phyloP scores from a whole-genome alignment of 805 yeast species.

The Brettanomyces bruxellensis region DNA sequence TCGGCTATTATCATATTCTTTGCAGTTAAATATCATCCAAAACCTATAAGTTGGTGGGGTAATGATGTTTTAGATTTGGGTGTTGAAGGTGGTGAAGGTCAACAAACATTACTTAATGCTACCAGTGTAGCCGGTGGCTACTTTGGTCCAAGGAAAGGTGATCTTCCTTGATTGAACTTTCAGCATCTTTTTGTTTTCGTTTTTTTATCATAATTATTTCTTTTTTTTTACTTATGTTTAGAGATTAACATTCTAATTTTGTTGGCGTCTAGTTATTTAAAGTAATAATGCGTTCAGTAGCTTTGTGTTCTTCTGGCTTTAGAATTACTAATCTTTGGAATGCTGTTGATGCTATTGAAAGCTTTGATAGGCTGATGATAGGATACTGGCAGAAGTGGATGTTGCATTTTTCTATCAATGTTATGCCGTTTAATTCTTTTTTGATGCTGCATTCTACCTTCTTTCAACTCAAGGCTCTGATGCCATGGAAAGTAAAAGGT shows the following conservation, averaged over 20 bases:
- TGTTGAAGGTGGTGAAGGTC: background rate
- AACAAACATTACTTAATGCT: background rate
- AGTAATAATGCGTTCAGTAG: too few species aligned
- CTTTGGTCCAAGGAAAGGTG: background rate
- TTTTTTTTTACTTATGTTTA: background rate
- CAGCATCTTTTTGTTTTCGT: background rate
- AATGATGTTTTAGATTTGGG: slow-evolving; percentile 18
- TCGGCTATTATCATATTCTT: slow-evolving; percentile 51
- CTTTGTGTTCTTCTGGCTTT: too few species aligned
- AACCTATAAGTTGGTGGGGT: slow-evolving; percentile 57
- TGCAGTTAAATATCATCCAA: slow-evolving; percentile 33
- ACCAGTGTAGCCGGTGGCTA: background rate
- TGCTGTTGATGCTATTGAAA: too few species aligned
- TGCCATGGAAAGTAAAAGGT: slow-evolving; percentile 26
- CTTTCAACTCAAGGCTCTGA: too few species aligned
- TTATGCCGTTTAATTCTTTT: too few species aligned
- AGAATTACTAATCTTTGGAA: too few species aligned
- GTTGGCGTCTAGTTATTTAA: too few species aligned
- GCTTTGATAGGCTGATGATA: too few species aligned
- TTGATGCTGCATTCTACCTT: too few species aligned
- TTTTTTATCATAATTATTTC: background rate
- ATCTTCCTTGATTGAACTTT: background rate
- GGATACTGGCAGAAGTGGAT: too few species aligned
- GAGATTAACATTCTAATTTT: too few species aligned
- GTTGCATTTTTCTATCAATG: too few species aligned